Percentiles rank a stretch among this genome's conserved stretches.
These are phyloP conservation scores for Hypoxylon sp. DNA, from an alignment of 2,329 filamentous ascomycete species.

Conservation along the genomic window DNA sequence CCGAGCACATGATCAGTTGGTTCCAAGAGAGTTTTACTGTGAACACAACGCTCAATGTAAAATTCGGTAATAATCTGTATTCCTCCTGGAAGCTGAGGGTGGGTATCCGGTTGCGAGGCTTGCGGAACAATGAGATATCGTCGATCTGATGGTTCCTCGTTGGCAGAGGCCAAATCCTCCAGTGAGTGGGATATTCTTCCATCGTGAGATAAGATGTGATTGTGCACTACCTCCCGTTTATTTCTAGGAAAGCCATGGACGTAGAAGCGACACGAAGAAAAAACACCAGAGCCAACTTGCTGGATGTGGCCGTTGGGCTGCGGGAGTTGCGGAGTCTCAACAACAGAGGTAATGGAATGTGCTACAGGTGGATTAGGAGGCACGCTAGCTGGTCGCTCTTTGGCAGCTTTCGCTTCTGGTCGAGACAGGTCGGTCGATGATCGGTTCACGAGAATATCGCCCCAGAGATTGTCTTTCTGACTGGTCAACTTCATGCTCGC, in stretches of 20 bases:
- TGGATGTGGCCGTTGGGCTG: constrained; percentile 12
- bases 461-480: constrained; percentile 88
- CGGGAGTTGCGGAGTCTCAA: constrained; percentile 11
- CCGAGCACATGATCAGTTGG: constrained; percentile 77
- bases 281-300: constrained; percentile 53
- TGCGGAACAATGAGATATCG: constrained; percentile 66
- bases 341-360: constrained; percentile 7
- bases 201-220: constrained; percentile 58
- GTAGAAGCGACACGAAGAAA: constrained; percentile 65
- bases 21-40: constrained; percentile 75
- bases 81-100: constrained; percentile 52
- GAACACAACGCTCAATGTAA: constrained; percentile 90
- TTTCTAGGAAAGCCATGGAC: constrained; percentile 66
- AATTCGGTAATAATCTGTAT: constrained; percentile 79
- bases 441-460: constrained; percentile 75
- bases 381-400: constrained; percentile 26
- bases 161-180: constrained; percentile 48
- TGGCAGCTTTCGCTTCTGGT: not conserved
- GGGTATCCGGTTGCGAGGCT: constrained; percentile 55
- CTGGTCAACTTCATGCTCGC: constrained; percentile 83
- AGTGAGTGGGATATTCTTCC: constrained; percentile 56
- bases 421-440: constrained; percentile 45
- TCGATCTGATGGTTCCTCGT: constrained; percentile 45
- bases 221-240: constrained; percentile 58
- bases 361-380: constrained; percentile 18